Evolutionary conservation across 108 stramenopile genomes (phyloP).

Genomic region (Nannochloropsis oceanica): DNA sequence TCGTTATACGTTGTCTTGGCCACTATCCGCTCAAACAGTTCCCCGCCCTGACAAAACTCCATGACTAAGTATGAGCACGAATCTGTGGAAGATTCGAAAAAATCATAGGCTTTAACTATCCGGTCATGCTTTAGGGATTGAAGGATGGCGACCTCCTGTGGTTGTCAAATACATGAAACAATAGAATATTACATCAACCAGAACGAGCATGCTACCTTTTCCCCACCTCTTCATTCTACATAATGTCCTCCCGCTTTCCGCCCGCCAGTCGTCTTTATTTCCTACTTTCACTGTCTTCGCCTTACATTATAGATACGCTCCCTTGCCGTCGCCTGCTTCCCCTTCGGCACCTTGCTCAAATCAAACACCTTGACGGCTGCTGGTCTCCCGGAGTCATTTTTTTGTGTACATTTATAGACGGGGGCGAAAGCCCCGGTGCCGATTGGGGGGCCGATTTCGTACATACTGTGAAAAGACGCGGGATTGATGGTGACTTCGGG

Average conservation of each 20-base stretch:
- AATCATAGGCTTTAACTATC: not conserved
- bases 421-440: constrained; percentile 19
- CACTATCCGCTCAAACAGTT: constrained; percentile 85
- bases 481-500: not conserved
- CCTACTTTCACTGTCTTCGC: constrained; percentile 6
- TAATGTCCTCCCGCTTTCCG: constrained; percentile 21
- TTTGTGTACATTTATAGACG: not conserved
- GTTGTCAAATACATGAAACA: too few species aligned
- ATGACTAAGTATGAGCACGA: constrained; percentile 46
- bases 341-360: constrained; percentile 3
- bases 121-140: not conserved
- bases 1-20: constrained; percentile 82
- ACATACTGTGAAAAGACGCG: not conserved
- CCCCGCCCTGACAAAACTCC: constrained; percentile 46
- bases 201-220: too few species aligned
- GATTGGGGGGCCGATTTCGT: not conserved
- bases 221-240: not conserved
- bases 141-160: not conserved
- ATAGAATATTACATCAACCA: too few species aligned
- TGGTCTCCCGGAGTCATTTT: not conserved
- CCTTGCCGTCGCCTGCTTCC: not conserved
- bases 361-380: constrained; percentile 14
- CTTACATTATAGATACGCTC: not conserved
- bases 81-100: not conserved
- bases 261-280: constrained; percentile 2